Conservation (phyloP, 352 stramenopile species). For the Pythium phragmitis region DNA sequence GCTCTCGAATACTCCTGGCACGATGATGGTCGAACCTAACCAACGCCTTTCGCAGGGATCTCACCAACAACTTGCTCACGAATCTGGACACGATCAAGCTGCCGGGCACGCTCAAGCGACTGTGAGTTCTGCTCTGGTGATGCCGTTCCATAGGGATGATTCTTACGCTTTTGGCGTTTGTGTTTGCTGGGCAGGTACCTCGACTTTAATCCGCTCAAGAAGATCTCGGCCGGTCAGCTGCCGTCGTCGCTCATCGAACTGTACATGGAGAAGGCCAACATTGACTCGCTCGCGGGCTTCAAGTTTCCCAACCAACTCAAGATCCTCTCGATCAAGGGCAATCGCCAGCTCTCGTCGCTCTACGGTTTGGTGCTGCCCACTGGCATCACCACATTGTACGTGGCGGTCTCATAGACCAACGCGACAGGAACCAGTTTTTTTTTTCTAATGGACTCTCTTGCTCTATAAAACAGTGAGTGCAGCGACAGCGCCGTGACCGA, state of each 20-base stretch:
- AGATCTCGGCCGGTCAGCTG: slow-evolving; percentile 1
- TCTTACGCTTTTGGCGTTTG: background rate
- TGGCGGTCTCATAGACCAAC: background rate
- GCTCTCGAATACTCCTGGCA: background rate
- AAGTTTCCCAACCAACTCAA: slow-evolving; percentile 24
- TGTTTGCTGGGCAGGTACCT: slow-evolving; percentile 1
- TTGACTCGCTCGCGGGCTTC: slow-evolving; percentile 19
- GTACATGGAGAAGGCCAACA: slow-evolving; percentile 17
- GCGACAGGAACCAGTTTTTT: too few relatives aligned
- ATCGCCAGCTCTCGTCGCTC: slow-evolving; percentile 40
- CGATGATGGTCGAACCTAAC: background rate
- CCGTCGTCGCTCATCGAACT: slow-evolving; percentile 11
- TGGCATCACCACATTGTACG: slow-evolving; percentile 28
- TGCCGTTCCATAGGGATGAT: background rate
- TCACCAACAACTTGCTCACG: slow-evolving; percentile 36
- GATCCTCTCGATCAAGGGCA: slow-evolving; percentile 38
- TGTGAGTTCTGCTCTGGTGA: slow-evolving; percentile 23
- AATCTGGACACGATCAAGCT: slow-evolving; percentile 30
- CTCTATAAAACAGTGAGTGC: slow-evolving; percentile 15
- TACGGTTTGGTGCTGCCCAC: slow-evolving; percentile 43
- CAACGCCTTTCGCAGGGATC: slow-evolving; percentile 22
- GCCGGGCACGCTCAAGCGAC: slow-evolving; percentile 24
- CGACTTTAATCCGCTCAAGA: slow-evolving; percentile 19
- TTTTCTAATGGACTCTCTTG: background rate
- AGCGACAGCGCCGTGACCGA: slow-evolving; percentile 22